Evolutionary conservation across 495 filamentous ascomycete species (phyloP), one percentile per base, ranked within the genome.

Genomic region (Echria macrotheca): DNA sequence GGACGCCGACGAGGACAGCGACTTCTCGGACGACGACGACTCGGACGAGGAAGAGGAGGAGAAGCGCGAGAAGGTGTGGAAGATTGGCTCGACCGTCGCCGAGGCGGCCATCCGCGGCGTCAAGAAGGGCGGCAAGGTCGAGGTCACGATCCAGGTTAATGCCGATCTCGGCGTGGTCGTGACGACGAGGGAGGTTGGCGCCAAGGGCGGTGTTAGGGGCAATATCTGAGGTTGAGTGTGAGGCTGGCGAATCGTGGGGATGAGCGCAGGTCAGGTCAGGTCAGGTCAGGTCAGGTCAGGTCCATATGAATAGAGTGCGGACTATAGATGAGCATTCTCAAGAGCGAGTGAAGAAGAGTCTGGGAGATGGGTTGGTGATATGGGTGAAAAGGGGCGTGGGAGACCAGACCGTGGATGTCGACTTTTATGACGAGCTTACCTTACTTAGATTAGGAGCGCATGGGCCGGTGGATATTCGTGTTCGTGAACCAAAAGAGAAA

Each of bases 41-140:
- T 80, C 83, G 39, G 79, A 90, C 28, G 90, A 96, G 41, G 87
- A 90, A 51, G 85, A 87, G 42, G 88, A 89, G 61, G 93, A 96
- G 68, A 77, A 80, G 56, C 77, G 88, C 50, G 87, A 93, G 69
- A 86, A 90, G 73, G 77, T 91, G n/a, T 95, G 89, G 86, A 94
- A 91, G 73, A 80, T 89, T 24, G 86, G 86, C 49, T 82, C 74
- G 49, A 75, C 87, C 42, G 79, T 98, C 40, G 91, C 89, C 38
- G 93, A 98, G 73, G 86, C 87, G 9, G 85, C 83, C 24, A 66
- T 97, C 58, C 84, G 77, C 68, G 86, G 75, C 49, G 80, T 90
- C 47, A 89, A 87, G 80, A 91, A 90, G 74, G 87, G 87, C 29
- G 76, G 78, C 54, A 96, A 93, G 74, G 82, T 97, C 53, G 93